These are phyloP conservation scores for Lasiosphaeria miniovina DNA, from an alignment of 495 filamentous ascomycete genomes.

Conservation along the genomic window DNA sequence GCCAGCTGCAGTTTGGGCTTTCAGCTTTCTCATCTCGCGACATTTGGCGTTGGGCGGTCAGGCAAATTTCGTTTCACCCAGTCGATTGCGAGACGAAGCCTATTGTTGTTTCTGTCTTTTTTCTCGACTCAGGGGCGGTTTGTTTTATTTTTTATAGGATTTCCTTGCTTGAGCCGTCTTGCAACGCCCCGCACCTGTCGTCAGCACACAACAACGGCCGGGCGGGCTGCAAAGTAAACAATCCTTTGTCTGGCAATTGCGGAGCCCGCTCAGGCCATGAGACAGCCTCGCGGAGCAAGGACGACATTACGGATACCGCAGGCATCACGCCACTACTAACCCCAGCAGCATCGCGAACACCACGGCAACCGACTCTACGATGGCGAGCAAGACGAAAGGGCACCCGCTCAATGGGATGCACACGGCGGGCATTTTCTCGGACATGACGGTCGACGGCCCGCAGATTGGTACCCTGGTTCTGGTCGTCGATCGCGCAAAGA, in stretches of 20 bases:
- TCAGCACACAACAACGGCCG: background rate
- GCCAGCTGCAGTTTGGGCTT: background rate
- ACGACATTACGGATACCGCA: constrained; percentile 1
- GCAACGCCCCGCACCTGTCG: too few species aligned
- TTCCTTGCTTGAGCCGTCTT: background rate
- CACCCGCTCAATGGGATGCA: constrained; percentile 54
- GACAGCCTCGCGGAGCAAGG: constrained; percentile 12
- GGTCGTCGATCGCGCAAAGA: constrained; percentile 90
- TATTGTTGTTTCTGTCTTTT: background rate
- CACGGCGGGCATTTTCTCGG: constrained; percentile 91
- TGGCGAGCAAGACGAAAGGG: constrained; percentile 30
- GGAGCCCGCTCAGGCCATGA: constrained; percentile 7
- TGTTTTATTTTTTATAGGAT: background rate
- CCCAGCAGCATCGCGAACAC: constrained; percentile 9
- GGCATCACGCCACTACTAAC: background rate
- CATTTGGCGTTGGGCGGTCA: background rate
- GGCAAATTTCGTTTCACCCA: background rate
- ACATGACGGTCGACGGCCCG: constrained; percentile 92
- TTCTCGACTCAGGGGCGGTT: background rate
- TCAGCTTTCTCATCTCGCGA: background rate
- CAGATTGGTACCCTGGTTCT: constrained; percentile 90
- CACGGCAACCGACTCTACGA: constrained; percentile 38
- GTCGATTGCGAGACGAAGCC: background rate
- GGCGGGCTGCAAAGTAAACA: constrained; percentile 25
- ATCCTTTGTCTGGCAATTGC: background rate